Evolutionary conservation across 2,329 filamentous ascomycete species (phyloP), one percentile per base, ranked within the genome.

Genomic region (Massarina eburnea): DNA sequence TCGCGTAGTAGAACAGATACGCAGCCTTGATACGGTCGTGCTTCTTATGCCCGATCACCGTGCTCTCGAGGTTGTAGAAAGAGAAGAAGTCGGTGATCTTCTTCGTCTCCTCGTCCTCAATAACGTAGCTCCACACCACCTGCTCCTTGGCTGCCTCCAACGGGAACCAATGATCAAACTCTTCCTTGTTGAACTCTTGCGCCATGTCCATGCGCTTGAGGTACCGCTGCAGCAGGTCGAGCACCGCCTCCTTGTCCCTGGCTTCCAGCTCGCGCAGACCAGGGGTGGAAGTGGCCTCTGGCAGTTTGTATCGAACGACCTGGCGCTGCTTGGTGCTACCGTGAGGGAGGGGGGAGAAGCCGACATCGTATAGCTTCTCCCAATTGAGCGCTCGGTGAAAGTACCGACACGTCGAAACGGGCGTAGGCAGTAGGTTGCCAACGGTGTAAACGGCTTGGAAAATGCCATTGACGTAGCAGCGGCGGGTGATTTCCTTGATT

Each of bases 361-460:
- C 91, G 37, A 92, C 88, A 61, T 96, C 91, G 69, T 94, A 91
- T 10, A 99, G 81, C 76, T 99, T 97, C 71, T 91, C 80, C 94
- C 94, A 99, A 74, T 99, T 88, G 45, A 99, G 76, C 8, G 91
- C 85, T 49, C 94, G 88, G 72, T 99, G 94, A 73, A 88, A 99
- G 77, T 99, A 99, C 54, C 94, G 84, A 66, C 91, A 95, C 9
- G 91, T 96, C 71, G 88, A 91, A 52, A 99, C 83, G 4, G 94
- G 94, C 29, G 86, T 95, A 21, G 94, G 94, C 2, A 99, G 80
- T 30, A 99, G 85, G 17, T 92, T 85, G 30, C 94, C 94, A 21
- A 86, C 94, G 1, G 94, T 99, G 76, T 96, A 97, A 47, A 99
- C 89, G 39, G 92, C 94, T 73, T 99, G 94, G 80, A 88, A 97